Conservation (phyloP, 1,139 yeast genomes). For the Sugiyamaella grinbergsii region DNA sequence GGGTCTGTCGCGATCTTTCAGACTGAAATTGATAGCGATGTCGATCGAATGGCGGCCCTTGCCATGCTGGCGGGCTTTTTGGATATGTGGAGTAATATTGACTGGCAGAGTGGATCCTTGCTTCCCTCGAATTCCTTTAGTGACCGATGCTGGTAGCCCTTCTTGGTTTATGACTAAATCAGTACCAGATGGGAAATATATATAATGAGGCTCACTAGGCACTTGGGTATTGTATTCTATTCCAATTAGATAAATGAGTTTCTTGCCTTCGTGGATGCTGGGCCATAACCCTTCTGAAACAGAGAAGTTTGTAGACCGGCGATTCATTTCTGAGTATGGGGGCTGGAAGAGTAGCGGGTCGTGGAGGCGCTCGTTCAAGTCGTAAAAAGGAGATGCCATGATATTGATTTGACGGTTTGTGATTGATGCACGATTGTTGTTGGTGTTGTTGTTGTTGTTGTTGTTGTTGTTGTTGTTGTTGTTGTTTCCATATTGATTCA, state of each 20-base stretch:
- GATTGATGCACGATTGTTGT: constrained; percentile 25
- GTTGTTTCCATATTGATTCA: background rate
- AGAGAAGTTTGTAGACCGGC: constrained; percentile 26
- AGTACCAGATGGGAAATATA: constrained; percentile 33
- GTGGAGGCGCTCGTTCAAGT: constrained; percentile 28
- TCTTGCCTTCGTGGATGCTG: constrained; percentile 19
- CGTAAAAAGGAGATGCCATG: constrained; percentile 39
- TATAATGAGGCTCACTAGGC: constrained; percentile 19
- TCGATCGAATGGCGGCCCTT: constrained; percentile 32
- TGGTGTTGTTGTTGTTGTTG: background rate
- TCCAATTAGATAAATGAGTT: constrained; percentile 29
- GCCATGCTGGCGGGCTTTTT: constrained; percentile 12
- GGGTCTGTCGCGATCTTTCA: constrained; percentile 20
- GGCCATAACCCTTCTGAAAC: constrained; percentile 20
- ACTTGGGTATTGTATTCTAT: constrained; percentile 15
- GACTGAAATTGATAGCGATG: constrained; percentile 30
- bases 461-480: background rate
- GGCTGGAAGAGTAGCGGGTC: constrained; percentile 32
- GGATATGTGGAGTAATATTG: constrained; percentile 38
- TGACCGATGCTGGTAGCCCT: constrained; percentile 33
- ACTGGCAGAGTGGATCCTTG: constrained; percentile 47
- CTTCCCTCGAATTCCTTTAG: constrained; percentile 44
- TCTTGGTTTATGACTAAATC: constrained; percentile 33
- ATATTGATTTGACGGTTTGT: constrained; percentile 22
- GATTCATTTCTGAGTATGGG: constrained; percentile 28